phyloP scores from a whole-genome alignment of 2,329 filamentous ascomycete genomes.

The Botrytis squamosa region DNA sequence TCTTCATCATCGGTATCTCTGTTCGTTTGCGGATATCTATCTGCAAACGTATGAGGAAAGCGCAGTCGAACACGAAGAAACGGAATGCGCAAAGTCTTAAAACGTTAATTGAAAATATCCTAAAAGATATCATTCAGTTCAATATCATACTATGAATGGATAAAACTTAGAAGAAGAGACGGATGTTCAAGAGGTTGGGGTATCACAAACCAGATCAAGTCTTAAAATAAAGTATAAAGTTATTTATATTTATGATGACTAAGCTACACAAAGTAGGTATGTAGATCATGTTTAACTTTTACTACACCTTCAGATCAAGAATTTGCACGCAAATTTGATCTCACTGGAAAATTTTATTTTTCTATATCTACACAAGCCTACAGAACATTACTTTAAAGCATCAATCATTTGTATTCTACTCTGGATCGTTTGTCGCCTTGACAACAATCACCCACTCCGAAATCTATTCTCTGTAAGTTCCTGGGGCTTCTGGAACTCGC shows the following conservation, averaged over 20 bases:
- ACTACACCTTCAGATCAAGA: neutral
- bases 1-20: neutral
- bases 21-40: neutral
- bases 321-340: neutral
- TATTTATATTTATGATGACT: neutral
- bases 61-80: neutral
- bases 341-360: neutral
- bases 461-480: neutral
- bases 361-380: neutral
- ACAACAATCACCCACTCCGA: neutral
- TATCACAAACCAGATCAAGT: neutral
- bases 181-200: neutral
- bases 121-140: neutral
- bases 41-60: neutral
- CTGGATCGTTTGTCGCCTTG: neutral
- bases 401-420: neutral
- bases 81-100: neutral
- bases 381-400: too few relatives aligned
- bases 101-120: neutral
- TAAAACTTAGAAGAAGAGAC: neutral
- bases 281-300: neutral
- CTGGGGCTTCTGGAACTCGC: neutral
- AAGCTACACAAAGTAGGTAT: neutral
- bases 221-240: neutral
- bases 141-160: neutral